A percentile compares a stretch with the other conserved stretches of the same genome.
phyloP scores from a whole-genome alignment of 495 filamentous ascomycete species.

The Talaromyces nanjingensis region DNA sequence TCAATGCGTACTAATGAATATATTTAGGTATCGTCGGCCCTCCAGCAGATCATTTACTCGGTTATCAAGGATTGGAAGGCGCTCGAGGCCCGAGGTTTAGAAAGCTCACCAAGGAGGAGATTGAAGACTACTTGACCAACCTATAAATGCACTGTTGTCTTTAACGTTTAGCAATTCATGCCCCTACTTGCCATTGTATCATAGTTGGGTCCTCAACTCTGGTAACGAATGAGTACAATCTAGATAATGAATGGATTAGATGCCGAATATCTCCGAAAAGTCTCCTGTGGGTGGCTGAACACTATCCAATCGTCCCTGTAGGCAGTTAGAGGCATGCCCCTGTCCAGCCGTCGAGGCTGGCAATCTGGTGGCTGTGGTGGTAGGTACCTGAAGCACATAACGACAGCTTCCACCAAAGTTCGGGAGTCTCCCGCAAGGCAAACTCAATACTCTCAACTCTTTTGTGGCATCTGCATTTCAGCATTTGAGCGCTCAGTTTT shows the following conservation, averaged over 20 bases:
- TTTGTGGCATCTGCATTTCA: neutral
- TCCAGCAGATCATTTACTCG: constrained; percentile 85
- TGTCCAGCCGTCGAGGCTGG: too few relatives aligned
- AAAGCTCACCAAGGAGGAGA: constrained; percentile 94
- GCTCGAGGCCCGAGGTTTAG: constrained; percentile 88
- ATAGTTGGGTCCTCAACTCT: neutral
- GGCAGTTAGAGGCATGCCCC: too few relatives aligned
- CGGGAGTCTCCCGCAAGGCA: neutral
- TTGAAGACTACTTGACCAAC: constrained; percentile 98
- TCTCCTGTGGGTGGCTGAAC: too few relatives aligned
- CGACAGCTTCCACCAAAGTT: neutral
- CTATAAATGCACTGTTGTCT: constrained; percentile 47
- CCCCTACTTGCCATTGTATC: constrained; percentile 5
- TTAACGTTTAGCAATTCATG: constrained; percentile 4
- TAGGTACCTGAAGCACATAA: too few relatives aligned
- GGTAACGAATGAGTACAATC: neutral
- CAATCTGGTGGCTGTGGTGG: too few relatives aligned
- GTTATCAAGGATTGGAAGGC: constrained; percentile 86
- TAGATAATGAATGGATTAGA: constrained; percentile 3
- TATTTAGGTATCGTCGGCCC: constrained; percentile 82
- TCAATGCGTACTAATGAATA: constrained; percentile 17
- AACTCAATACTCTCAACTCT: neutral
- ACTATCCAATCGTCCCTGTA: too few relatives aligned
- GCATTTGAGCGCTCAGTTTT: neutral
- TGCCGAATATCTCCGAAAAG: too few relatives aligned